Evolutionary conservation across 129 eudicot genomes (phyloP), one percentile per base, ranked within the genome.

Genomic region (Mikania micrantha): DNA sequence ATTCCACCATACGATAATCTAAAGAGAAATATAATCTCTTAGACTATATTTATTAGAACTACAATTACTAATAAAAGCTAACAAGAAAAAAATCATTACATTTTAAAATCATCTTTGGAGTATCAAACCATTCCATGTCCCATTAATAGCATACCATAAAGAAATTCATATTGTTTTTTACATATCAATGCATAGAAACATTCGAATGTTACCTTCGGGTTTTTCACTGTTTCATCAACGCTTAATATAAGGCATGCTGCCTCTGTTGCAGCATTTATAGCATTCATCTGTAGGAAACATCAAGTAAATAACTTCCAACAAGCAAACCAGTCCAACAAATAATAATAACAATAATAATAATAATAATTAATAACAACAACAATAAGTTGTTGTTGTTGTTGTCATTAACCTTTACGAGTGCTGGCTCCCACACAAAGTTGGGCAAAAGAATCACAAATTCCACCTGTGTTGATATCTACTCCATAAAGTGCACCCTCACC

Each of bases 401-500:
- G n/a, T n/a, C n/a, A n/a, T n/a, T 54, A 79, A 93, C 99, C 90
- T 93, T 93, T 8, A 93, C 99, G 2, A 93, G 92, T 62, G 99
- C 95, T 69, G 99, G 99, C 72, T 93, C 99, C 99, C 99, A 93
- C 70, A 93, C 99, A 83, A 89, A 93, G 80, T 86, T 93, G 20
- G 20, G 95, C 91, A 61, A 84, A 89, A 4, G 96, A 86, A 85
- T 93, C 95, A 79, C 87, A 84, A 48, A 93, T 89, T 69, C 96
- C 99, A 66, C 99, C 99, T 9, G 99, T 93, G 78, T 89, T 86
- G 21, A 89, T 93, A 73, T 93, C 99, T 21, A 93, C 99, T 40
- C 99, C 96, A 83, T 81, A 93, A 64, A 81, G 91, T 35, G 95
- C 93, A 77, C 99, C 99, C 65, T 93, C 99, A 31, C 95, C 99